These are phyloP conservation scores for Coemansia sp. DNA, from an alignment of 192 early-diverging fungal genomes.

Conservation along the genomic window DNA sequence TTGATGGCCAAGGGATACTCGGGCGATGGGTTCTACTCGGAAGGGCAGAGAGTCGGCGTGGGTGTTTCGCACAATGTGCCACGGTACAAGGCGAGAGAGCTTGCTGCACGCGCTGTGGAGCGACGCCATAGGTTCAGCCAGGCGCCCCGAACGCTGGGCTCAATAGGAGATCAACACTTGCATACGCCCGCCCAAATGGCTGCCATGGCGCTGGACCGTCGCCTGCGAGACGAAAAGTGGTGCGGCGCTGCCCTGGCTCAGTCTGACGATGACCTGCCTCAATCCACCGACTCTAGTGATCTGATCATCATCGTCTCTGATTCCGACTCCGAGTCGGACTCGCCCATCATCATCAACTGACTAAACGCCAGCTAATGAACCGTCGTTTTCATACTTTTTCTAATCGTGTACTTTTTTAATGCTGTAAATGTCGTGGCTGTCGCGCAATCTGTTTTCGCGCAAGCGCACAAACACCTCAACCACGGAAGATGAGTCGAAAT, in stretches of 20 bases:
- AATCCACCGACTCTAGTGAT: neutral
- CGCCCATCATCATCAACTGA: neutral
- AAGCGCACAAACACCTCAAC: slow-evolving; percentile 7
- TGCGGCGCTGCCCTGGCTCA: slow-evolving; percentile 23
- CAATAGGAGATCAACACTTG: neutral
- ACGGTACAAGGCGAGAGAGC: slow-evolving; percentile 17
- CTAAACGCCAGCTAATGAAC: neutral
- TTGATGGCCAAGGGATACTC: slow-evolving; percentile 37
- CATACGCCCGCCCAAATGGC: slow-evolving; percentile 45
- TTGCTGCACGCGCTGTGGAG: slow-evolving; percentile 16
- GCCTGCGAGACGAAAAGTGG: slow-evolving; percentile 39
- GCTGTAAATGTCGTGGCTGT: slow-evolving; percentile 5
- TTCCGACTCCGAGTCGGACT: slow-evolving; percentile 27
- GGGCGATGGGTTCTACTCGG: slow-evolving; percentile 44
- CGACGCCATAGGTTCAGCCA: slow-evolving; percentile 14
- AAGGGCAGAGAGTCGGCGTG: slow-evolving; percentile 20
- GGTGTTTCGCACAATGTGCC: slow-evolving; percentile 29
- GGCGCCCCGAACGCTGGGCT: slow-evolving; percentile 11
- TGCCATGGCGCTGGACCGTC: slow-evolving; percentile 30
- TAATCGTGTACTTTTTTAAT: neutral
- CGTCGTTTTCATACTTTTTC: neutral
- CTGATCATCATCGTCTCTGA: slow-evolving; percentile 18
- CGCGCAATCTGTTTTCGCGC: slow-evolving; percentile 9
- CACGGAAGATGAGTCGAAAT: slow-evolving; percentile 13
- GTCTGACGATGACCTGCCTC: slow-evolving; percentile 8